Evolutionary conservation across 257 asterid species (phyloP), one percentile per base, ranked within the genome.

Genomic region (Salvia hispanica): DNA sequence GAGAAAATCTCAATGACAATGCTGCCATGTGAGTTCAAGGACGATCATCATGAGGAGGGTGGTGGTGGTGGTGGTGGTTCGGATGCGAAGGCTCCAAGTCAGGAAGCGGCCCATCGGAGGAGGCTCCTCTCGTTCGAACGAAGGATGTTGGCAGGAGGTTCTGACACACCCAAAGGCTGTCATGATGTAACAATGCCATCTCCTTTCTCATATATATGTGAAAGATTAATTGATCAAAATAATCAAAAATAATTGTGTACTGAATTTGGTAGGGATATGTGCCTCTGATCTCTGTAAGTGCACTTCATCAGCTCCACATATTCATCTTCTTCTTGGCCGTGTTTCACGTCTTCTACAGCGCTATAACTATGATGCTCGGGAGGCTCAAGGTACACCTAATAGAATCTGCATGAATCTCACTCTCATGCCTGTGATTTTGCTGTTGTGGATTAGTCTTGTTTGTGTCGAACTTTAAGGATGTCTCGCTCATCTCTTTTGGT

Each of bases 261-360:
- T 47, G 2, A 7, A 54, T 72, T 40, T 63, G 13, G 53, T 40
- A 86, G 90, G 93, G 90, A 64, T 46, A 56, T 18, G 85, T 78
- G 57, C 80, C 88, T 46, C 88, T 86, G 64, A 80, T 86, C 50
- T 79, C 90, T 16, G 66, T 57, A 64, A 42, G 84, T 70, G 93
- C 77, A 51, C 80, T 86, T 68, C 93, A 86, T 72, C 93, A 86
- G 70, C 82, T 86, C 46, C 93, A 86, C 78, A 84, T 86, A 54
- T 83, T 86, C 83, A 82, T 86, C 34, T 86, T 86, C 88, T 86
- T 86, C 53, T 72, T 86, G 53, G 93, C 93, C 7, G 81, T 82
- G 53, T 80, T 86, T 62, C 93, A 86, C 28, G 88, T 86, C 78
- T 69, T 86, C 56, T 86, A 86, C 72, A 71, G 93, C 47, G 83